Percentiles rank a stretch among this genome's conserved stretches.
Conservation (phyloP, 441 rosid genomes). For the Populus tomentosa region DNA sequence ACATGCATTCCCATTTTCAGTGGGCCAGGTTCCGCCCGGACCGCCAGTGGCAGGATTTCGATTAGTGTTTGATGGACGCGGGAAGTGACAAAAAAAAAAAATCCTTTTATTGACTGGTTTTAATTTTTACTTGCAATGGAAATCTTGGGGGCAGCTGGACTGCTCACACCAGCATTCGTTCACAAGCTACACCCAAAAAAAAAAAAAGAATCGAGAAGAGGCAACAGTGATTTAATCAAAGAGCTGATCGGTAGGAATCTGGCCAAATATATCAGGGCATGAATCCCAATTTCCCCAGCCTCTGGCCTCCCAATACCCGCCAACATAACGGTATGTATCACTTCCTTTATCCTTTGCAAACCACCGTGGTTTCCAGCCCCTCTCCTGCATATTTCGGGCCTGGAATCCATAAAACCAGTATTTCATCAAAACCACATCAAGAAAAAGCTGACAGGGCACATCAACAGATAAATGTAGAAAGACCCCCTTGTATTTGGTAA, state of each 20-base stretch:
- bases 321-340: constrained; percentile 43
- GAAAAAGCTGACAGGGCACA: neutral
- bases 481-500: neutral
- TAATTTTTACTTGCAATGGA: constrained; percentile 25
- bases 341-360: constrained; percentile 57
- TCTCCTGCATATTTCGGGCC: constrained; percentile 89
- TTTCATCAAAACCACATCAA: neutral
- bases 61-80: neutral
- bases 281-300: constrained; percentile 57
- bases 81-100: too few species aligned
- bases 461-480: neutral
- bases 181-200: constrained; percentile 6
- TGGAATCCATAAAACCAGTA: constrained; percentile 17
- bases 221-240: constrained; percentile 13
- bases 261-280: constrained; percentile 81
- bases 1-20: neutral
- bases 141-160: constrained; percentile 19
- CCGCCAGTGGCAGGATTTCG: neutral
- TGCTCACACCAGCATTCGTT: constrained; percentile 10
- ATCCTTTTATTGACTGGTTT: constrained; percentile 1
- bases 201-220: constrained; percentile 15
- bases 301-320: constrained; percentile 87
- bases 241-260: constrained; percentile 45
- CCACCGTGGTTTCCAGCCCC: constrained; percentile 87
- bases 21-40: too few species aligned